Percentiles rank a stretch among this genome's conserved stretches.
These are phyloP conservation scores for Shiraia bambusicola DNA, from an alignment of 2,329 filamentous ascomycete species.

Conservation along the genomic window DNA sequence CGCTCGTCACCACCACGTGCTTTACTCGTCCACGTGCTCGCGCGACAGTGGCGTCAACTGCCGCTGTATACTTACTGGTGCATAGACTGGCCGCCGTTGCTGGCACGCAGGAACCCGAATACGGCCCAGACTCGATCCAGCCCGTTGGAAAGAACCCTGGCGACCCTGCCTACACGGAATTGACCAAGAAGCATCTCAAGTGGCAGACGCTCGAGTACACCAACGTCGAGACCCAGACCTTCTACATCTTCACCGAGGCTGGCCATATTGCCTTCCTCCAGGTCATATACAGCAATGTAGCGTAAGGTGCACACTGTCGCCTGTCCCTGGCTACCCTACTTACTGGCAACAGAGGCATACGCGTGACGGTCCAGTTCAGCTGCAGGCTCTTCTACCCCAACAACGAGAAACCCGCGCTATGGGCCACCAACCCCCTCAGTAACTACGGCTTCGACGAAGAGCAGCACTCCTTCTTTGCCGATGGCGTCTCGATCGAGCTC, in stretches of 20 bases:
- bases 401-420: slow-evolving; percentile 71
- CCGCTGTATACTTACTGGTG: slow-evolving; percentile 17
- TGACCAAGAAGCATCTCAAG: slow-evolving; percentile 74
- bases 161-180: slow-evolving; percentile 76
- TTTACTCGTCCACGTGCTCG: slow-evolving; percentile 19
- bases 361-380: slow-evolving; percentile 91
- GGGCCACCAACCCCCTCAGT: slow-evolving; percentile 77
- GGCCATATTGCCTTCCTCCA: slow-evolving; percentile 79
- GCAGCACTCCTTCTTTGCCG: slow-evolving; percentile 80
- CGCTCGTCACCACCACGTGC: slow-evolving; percentile 12
- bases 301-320: slow-evolving; percentile 58
- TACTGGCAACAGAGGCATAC: slow-evolving; percentile 67
- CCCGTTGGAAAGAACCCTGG: slow-evolving; percentile 81
- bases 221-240: slow-evolving; percentile 90
- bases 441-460: slow-evolving; percentile 84
- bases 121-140: slow-evolving; percentile 84
- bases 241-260: slow-evolving; percentile 81
- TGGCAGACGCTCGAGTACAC: slow-evolving; percentile 83
- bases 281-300: slow-evolving; percentile 97
- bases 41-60: slow-evolving; percentile 11
- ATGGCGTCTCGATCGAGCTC: slow-evolving; percentile 81
- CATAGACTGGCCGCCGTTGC: slow-evolving; percentile 71
- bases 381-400: slow-evolving; percentile 84
- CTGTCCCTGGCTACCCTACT: slow-evolving; percentile 15
- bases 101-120: slow-evolving; percentile 94